Evolutionary conservation across 2,329 filamentous ascomycete genomes (phyloP).

Genomic region (Metarhizium robertsii): DNA sequence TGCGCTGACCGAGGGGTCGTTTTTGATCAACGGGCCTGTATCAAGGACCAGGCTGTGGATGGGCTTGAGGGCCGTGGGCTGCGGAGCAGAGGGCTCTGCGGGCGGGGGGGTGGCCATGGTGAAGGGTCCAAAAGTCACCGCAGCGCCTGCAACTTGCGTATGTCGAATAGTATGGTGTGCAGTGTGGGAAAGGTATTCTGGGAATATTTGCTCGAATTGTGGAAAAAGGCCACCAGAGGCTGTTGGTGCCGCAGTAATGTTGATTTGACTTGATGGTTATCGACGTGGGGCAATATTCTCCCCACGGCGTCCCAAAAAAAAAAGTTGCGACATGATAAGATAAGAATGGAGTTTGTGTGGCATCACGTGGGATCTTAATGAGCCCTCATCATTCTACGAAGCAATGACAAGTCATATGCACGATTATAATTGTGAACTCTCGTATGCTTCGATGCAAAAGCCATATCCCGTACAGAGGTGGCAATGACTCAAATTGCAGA

Average conservation of each 20-base stretch:
- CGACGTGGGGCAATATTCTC: background rate
- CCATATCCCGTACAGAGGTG: too few relatives aligned
- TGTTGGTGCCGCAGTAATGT: background rate
- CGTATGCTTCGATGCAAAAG: too few relatives aligned
- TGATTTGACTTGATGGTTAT: background rate
- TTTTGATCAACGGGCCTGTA: constrained; percentile 87
- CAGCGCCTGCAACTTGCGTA: background rate
- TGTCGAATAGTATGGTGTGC: background rate
- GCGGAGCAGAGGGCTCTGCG: constrained; percentile 6
- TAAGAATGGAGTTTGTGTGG: background rate
- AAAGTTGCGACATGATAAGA: background rate
- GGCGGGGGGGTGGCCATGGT: constrained; percentile 5
- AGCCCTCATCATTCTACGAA: background rate
- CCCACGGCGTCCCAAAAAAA: background rate
- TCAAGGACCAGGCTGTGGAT: constrained; percentile 83
- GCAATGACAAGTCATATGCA: too few relatives aligned
- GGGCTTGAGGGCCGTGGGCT: constrained; percentile 40
- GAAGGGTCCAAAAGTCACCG: background rate
- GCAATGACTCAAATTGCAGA: too few relatives aligned
- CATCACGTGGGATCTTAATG: background rate
- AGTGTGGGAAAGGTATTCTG: too few relatives aligned
- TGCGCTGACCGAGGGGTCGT: constrained; percentile 76
- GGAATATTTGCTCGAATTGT: background rate
- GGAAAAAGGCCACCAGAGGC: background rate
- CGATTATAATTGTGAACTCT: too few relatives aligned